phyloP scores from a whole-genome alignment of 2,329 filamentous ascomycete genomes.

The Tolypocladium album region DNA sequence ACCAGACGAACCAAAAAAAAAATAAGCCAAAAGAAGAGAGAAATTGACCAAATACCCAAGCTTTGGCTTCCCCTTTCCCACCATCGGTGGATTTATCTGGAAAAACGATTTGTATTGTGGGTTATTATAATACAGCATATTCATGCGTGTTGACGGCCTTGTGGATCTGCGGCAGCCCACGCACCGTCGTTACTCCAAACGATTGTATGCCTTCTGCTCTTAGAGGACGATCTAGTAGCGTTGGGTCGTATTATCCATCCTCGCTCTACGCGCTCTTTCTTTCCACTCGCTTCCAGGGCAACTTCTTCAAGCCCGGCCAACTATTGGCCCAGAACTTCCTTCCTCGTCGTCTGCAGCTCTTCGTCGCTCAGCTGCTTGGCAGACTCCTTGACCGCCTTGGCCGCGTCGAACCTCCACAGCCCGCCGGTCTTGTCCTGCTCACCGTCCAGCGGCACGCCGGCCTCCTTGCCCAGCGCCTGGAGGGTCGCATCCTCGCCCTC shows the following conservation, averaged over 20 bases:
- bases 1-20: not conserved
- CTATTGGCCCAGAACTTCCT: slow-evolving; percentile 30
- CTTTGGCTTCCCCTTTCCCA: no score
- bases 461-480: slow-evolving; percentile 29
- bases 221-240: not conserved
- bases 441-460: slow-evolving; percentile 37
- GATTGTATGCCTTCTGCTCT: not conserved
- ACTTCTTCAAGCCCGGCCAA: not conserved
- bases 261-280: not conserved
- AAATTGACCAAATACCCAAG: not conserved
- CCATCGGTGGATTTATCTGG: not conserved
- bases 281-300: not conserved
- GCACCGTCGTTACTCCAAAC: not conserved
- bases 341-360: slow-evolving; percentile 31
- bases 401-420: slow-evolving; percentile 46
- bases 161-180: not conserved
- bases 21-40: not conserved
- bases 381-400: slow-evolving; percentile 28
- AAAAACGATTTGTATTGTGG: not conserved
- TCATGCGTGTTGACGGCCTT: not conserved
- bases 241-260: not conserved
- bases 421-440: slow-evolving; percentile 51
- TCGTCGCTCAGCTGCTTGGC: slow-evolving; percentile 26
- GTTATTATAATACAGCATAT: not conserved
- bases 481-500: slow-evolving; percentile 35